Conservation (phyloP, 441 rosid genomes). For the Hura crepitans region DNA sequence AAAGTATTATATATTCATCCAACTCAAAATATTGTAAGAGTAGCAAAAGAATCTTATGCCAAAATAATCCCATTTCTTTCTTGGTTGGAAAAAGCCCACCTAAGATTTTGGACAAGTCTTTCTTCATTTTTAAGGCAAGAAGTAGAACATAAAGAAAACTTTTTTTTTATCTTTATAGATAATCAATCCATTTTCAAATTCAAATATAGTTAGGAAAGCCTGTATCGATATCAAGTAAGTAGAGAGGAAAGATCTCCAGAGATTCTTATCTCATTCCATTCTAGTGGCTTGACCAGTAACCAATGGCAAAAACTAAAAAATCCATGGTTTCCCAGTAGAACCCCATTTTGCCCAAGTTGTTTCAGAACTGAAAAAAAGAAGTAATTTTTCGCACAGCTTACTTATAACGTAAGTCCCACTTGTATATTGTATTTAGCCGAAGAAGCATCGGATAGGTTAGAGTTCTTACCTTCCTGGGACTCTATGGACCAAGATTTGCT, state of each 20-base stretch:
- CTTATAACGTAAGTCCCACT: too few species aligned
- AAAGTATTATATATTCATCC: too few species aligned
- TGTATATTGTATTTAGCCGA: too few species aligned
- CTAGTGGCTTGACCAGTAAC: background rate
- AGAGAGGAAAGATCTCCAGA: slow-evolving; percentile 5
- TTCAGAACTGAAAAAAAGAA: background rate
- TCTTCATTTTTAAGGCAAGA: background rate
- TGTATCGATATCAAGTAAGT: slow-evolving; percentile 7
- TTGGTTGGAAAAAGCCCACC: background rate
- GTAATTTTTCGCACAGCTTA: background rate
- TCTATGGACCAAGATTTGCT: too few species aligned
- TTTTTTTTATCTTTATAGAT: background rate
- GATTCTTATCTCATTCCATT: slow-evolving; percentile 4
- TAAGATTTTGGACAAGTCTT: background rate
- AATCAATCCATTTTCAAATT: background rate
- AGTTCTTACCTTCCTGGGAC: too few species aligned
- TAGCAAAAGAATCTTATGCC: too few species aligned
- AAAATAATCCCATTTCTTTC: slow-evolving; percentile 1
- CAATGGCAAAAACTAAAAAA: slow-evolving; percentile 5
- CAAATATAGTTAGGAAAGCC: too few species aligned
- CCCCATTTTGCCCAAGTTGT: background rate
- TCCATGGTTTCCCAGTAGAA: background rate
- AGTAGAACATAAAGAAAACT: background rate
- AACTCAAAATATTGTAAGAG: too few species aligned
- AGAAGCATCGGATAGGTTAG: too few species aligned